Evolutionary conservation across 441 rosid genomes (phyloP).

Genomic region (Syzygium malaccense): DNA sequence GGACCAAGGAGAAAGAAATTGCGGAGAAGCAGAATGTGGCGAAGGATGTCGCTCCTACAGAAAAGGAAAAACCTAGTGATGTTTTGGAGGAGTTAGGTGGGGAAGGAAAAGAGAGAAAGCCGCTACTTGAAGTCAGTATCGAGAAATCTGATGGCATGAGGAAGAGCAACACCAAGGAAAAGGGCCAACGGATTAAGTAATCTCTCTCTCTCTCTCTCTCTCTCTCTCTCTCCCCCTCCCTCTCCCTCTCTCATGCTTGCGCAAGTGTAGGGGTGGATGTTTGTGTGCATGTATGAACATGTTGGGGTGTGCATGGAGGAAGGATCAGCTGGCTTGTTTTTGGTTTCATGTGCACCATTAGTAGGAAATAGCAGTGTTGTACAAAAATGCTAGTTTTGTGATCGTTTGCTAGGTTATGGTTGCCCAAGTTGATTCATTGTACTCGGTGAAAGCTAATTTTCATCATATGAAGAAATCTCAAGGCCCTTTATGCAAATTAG

Average conservation of each 20-base stretch:
- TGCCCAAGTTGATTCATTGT: background rate
- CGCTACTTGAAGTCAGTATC: conserved; percentile 44
- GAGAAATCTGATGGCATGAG: background rate
- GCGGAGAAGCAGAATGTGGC: conserved; percentile 18
- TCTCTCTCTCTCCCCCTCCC: background rate
- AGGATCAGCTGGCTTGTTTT: background rate
- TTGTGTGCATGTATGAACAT: background rate
- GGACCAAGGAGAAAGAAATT: conserved; percentile 53
- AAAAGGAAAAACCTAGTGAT: conserved; percentile 18
- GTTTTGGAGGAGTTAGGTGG: conserved; percentile 21
- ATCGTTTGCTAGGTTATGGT: background rate
- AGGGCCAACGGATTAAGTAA: conserved; percentile 39
- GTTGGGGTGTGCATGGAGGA: background rate
- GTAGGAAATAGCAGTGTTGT: background rate
- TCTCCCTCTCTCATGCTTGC: background rate
- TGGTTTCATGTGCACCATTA: background rate
- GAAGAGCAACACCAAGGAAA: conserved; percentile 19
- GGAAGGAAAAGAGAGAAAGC: conserved; percentile 48
- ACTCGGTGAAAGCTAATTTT: background rate
- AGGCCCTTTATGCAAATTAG: background rate
- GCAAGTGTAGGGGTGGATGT: background rate
- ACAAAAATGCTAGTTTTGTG: background rate
- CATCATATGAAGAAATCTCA: background rate
- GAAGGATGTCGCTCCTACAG: conserved; percentile 16
- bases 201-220: background rate